Base-by-base conservation (phyloP, 2,329 filamentous ascomycete species). In the Fusarium transvaalense region DNA sequence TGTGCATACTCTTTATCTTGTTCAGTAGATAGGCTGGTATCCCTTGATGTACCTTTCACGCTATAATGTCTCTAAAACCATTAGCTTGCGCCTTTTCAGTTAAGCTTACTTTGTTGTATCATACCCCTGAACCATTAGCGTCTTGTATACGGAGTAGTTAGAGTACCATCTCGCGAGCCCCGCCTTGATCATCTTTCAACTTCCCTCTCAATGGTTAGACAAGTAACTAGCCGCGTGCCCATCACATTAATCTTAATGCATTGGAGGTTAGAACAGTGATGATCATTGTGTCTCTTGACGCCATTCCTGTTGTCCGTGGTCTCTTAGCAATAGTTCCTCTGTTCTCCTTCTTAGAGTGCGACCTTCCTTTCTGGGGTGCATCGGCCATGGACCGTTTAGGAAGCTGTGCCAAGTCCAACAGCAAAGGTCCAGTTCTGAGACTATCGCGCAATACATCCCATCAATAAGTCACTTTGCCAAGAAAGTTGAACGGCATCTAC, bases 291-390 rank as follows among this genome's bases (percentile, higher is more conserved):
- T 7, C 13, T 31, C 27, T 31, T 31, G 19, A 42, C 37, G 27
- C 35, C 1, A 41, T 32, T n/a, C 6, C 15, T 19, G 35, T 42
- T 32, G 27, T 52, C 48, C 48, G 37, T 25, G 48, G 37, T 42
- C 37, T 52, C n/a, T 10, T 14, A 21, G 37, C 48, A 52, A 52
- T 52, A 52, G 48, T 52, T 32, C 48, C 48, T 52, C 1, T 3
- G 15, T 32, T n/a, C 10, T 12, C 48, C 48, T 29, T 41, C 25
- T 41, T 10, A 17, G n/a, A 41, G 2, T 52, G 35, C 14, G 29
- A 52, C 48, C 48, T 52, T 52, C 48, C 48, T 31, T 52, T 52
- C 34, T 42, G 25, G 37, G 48, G 25, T 42, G 48, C 48, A 52
- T 52, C 48, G 48, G 48, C 15, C 27, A 32, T 52, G 48, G 37